phyloP scores from a whole-genome alignment of 2,329 filamentous ascomycete species.

The Clonostachys solani region DNA sequence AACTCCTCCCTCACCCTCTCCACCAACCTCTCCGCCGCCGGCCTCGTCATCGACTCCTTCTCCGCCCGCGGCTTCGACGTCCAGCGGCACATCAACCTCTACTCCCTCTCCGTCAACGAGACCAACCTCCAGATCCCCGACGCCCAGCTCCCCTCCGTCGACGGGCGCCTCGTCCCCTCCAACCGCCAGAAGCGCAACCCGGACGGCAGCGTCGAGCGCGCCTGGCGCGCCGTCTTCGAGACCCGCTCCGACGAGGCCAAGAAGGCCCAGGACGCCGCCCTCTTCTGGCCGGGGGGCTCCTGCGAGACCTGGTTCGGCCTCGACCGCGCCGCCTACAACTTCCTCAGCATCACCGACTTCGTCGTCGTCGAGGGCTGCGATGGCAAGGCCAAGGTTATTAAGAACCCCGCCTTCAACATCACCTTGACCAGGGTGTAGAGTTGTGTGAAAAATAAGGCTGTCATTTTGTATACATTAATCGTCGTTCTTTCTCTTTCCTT shows the following conservation, averaged over 20 bases:
- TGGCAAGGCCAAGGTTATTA: constrained; percentile 8
- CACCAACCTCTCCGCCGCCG: constrained; percentile 27
- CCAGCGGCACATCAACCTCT: constrained; percentile 22
- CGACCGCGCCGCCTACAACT: constrained; percentile 24
- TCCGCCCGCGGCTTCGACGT: constrained; percentile 33
- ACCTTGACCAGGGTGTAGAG: constrained; percentile 16
- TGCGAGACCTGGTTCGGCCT: constrained; percentile 23
- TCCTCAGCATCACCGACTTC: constrained; percentile 21
- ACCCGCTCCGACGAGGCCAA: constrained; percentile 6
- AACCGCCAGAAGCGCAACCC: constrained; percentile 9
- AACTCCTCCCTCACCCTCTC: constrained; percentile 33
- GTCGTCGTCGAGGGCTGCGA: constrained; percentile 10
- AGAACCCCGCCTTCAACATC: constrained; percentile 16
- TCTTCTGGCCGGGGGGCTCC: constrained; percentile 18
- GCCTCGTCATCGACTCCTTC: constrained; percentile 30
- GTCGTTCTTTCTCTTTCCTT: too few species aligned
- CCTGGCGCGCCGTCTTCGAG: constrained; percentile 26
- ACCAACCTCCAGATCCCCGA: neutral
- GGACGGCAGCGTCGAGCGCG: constrained; percentile 6
- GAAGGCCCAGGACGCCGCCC: constrained; percentile 9
- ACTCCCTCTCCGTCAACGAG: constrained; percentile 10
- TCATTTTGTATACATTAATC: too few species aligned
- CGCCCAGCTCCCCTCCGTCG: constrained; percentile 6
- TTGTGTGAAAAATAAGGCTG: neutral
- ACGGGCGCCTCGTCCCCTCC: constrained; percentile 21